phyloP scores from a whole-genome alignment of 257 asterid genomes.

The Przewalskia tangutica region DNA sequence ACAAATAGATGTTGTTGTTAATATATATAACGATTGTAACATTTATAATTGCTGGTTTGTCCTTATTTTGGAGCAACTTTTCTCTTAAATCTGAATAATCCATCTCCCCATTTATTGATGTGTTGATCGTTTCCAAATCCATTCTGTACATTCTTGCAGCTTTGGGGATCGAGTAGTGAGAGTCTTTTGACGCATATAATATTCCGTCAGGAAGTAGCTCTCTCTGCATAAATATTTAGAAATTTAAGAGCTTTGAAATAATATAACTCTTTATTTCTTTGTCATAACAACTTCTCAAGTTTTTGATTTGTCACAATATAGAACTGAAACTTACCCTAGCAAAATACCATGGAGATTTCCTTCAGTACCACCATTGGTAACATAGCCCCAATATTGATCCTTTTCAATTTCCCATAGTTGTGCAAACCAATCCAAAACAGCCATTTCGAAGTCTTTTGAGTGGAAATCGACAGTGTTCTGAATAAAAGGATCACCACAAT shows the following conservation, averaged over 20 bases:
- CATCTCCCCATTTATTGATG: conserved; percentile 5
- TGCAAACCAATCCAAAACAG: conserved; percentile 10
- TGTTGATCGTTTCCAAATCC: conserved; percentile 1
- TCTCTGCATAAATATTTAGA: not conserved
- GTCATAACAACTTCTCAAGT: no score
- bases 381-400: conserved; percentile 11
- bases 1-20: not conserved
- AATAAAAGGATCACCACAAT: not conserved
- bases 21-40: not conserved
- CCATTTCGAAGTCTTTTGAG: conserved; percentile 10
- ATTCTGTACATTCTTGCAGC: conserved; percentile 13
- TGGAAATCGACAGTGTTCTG: not conserved
- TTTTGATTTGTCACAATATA: no score
- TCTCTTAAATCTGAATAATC: not conserved
- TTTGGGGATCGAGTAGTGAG: conserved; percentile 6
- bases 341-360: conserved; percentile 18
- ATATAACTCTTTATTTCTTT: not conserved
- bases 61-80: conserved; percentile 6
- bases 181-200: conserved; percentile 1
- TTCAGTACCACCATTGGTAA: conserved; percentile 18
- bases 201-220: conserved; percentile 9
- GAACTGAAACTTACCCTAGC: conserved; percentile 6
- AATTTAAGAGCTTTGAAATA: not conserved
- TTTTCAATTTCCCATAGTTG: conserved; percentile 9
- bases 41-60: conserved; percentile 10